phyloP scores from a whole-genome alignment of 73 alveolate genomes.

The Paramecium sonneborni region DNA sequence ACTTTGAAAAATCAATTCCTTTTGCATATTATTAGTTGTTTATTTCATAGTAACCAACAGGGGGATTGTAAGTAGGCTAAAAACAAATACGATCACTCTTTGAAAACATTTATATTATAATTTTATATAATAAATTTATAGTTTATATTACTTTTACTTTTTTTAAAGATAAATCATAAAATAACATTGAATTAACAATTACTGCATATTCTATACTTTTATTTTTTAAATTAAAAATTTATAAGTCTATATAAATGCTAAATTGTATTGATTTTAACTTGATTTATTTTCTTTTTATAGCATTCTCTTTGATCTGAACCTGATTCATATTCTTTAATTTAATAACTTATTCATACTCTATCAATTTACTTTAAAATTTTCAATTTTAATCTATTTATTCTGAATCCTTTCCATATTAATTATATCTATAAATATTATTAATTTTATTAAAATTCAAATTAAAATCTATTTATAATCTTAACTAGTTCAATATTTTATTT shows the following conservation, averaged over 20 bases:
- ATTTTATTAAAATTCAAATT: not conserved
- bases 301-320: not conserved
- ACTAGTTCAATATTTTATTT: not conserved
- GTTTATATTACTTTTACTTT: not conserved
- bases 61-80: slow-evolving; percentile 6
- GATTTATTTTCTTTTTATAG: not conserved
- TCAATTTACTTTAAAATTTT: not conserved
- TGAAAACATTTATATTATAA: slow-evolving; percentile 31
- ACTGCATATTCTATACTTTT: not conserved
- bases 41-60: slow-evolving; percentile 44
- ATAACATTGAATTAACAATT: slow-evolving; percentile 44
- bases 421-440: not conserved
- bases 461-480: not conserved
- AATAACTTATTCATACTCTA: not conserved
- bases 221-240: not conserved
- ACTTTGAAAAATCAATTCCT: not conserved
- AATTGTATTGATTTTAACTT: not conserved
- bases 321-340: not conserved
- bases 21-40: not conserved
- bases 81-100: not conserved
- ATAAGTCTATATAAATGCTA: not conserved
- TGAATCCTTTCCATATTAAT: not conserved
- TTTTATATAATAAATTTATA: not conserved
- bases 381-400: not conserved
- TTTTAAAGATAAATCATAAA: not conserved